A percentile compares a stretch with the other conserved stretches of the same genome.
Conservation (phyloP, 176 grass and related monocot species). For the Lolium perenne region DNA sequence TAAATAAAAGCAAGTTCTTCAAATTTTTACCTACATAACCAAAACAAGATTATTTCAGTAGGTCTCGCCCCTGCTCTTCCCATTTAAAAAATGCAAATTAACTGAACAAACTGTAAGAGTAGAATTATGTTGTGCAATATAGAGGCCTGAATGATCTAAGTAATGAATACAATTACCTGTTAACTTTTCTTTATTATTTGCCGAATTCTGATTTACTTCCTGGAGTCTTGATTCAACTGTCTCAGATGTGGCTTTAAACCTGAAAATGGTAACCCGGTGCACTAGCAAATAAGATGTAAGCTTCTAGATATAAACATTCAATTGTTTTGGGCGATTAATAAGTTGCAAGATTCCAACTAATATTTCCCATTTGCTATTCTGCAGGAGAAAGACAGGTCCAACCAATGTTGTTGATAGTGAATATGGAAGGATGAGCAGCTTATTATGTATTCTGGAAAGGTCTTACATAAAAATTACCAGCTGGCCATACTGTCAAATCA, state of each 20-base stretch:
- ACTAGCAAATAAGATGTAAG: not conserved
- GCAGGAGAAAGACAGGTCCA: not conserved
- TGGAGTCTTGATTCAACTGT: slow-evolving; percentile 11
- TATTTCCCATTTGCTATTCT: not conserved
- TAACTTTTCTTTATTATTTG: not conserved
- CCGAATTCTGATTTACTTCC: not conserved
- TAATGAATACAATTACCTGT: not conserved
- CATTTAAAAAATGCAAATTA: not conserved
- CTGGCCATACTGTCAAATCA: not conserved
- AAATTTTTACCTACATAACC: not conserved
- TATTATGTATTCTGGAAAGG: not conserved
- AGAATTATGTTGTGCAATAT: not conserved
- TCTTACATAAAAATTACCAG: not conserved
- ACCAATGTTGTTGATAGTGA: not conserved
- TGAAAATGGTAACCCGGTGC: not conserved
- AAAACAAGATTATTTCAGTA: not conserved
- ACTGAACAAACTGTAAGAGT: not conserved
- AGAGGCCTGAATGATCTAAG: not conserved
- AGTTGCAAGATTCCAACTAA: not conserved
- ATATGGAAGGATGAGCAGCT: not conserved
- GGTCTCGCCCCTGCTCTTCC: not conserved
- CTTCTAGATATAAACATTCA: not conserved
- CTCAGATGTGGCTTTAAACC: slow-evolving; percentile 5
- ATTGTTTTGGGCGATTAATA: not conserved
- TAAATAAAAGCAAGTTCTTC: not conserved